Conservation (phyloP, 345 rosid genomes). For the Tarenaya hassleriana region DNA sequence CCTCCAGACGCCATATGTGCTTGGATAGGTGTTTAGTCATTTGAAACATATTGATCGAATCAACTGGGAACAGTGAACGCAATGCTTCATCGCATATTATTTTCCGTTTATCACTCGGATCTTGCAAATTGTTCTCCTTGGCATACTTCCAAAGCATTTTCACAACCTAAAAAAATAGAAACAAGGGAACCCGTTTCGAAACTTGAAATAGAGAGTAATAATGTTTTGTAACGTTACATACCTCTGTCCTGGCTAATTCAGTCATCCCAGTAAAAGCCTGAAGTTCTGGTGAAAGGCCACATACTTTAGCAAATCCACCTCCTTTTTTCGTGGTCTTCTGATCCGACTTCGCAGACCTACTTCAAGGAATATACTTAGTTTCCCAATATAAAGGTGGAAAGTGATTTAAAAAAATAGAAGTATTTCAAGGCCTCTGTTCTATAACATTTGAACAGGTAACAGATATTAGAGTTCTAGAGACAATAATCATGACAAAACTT, state of each 20-base stretch:
- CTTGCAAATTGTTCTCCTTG: constrained; percentile 62
- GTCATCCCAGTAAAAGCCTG: constrained; percentile 53
- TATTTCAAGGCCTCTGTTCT: too few species aligned
- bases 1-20: constrained; percentile 30
- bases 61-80: constrained; percentile 26
- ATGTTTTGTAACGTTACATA: too few species aligned
- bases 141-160: constrained; percentile 72
- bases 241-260: constrained; percentile 73
- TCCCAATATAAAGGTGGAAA: not conserved
- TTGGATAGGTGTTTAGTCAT: constrained; percentile 75
- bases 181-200: not conserved
- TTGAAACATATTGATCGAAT: constrained; percentile 47
- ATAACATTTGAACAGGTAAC: too few species aligned
- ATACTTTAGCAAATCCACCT: constrained; percentile 62
- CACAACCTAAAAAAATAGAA: constrained; percentile 47
- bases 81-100: constrained; percentile 51
- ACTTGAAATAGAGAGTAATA: not conserved
- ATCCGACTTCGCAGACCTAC: constrained; percentile 49
- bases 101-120: constrained; percentile 59
- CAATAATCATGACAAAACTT: too few species aligned
- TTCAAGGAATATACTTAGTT: constrained; percentile 17
- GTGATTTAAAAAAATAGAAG: constrained; percentile 1
- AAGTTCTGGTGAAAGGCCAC: constrained; percentile 76
- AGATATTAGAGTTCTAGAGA: too few species aligned
- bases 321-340: constrained; percentile 46